Base-by-base conservation (phyloP, 371 early-diverging fungal species). In the Mucor lusitanicus region DNA sequence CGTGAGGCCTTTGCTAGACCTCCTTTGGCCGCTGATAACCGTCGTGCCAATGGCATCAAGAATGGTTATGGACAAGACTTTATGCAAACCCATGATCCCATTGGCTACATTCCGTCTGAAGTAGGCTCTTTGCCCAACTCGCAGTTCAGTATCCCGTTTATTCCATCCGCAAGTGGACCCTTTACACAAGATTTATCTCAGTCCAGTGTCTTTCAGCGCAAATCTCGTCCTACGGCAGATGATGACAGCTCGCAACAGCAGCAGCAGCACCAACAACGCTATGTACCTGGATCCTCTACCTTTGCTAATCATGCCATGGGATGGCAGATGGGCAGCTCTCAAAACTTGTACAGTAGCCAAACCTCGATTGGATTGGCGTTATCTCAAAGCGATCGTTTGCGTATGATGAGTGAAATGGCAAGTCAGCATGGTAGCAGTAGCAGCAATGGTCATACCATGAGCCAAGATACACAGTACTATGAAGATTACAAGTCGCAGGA, bases 141-240 rank as follows among this genome's bases (percentile, higher is more conserved):
- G 7, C 89, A 88, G 61, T 87, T 85, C 69, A 86, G 86, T 33
- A 83, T 90, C 72, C 88, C 88, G 0, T 87, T 85, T 60, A 77
- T 83, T 42, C 87, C 86, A 32, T 87, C 89, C 12, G 86, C 88
- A 3, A 87, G 86, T 68, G 88, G 86, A 1, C 90, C 90, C 2
- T 90, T 90, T 68, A 89, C 90, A 3, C 90, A 91, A 73, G 92
- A 91, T 68, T 66, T 88, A 44, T 87, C 86, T 0, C 73, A 87
- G 74, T 78, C 79, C 15, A 75, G 87, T 70, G 74, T 87, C 46
- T 78, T 79, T 33, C 75, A 78, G 42, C 73, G 88, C 48, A 82
- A 83, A 65, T 77, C 63, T 33, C 63, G 60, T 15, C 71, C 70
- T 33, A 69, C 71, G 21, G n/a, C n/a, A 30, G 67, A 39, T 25